Evolutionary conservation across 768 basidiomycete species (phyloP).

Genomic region (Sistotremastrum niveocremeum): DNA sequence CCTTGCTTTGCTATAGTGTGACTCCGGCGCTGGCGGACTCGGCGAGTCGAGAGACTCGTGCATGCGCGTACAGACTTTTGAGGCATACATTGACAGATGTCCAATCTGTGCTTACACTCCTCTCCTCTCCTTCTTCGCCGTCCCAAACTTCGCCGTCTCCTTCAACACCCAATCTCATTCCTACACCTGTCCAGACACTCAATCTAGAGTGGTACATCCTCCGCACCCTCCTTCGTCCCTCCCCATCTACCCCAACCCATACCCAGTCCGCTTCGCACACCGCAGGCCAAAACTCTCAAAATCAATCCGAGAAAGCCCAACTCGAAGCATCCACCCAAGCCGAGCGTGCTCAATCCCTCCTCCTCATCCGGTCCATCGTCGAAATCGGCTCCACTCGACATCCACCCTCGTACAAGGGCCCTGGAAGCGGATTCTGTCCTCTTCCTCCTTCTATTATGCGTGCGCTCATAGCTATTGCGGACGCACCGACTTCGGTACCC

Average conservation of each 20-base stretch:
- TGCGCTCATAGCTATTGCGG: constrained; percentile 84
- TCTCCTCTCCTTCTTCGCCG: too few relatives aligned
- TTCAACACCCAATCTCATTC: too few relatives aligned
- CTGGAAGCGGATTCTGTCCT: constrained; percentile 33
- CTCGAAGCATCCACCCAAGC: constrained; percentile 13
- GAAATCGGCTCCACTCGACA: constrained; percentile 54
- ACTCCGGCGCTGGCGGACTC: constrained; percentile 66
- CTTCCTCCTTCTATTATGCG: constrained; percentile 71
- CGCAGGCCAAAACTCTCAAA: too few relatives aligned
- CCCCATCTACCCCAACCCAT: not conserved
- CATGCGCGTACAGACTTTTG: constrained; percentile 73
- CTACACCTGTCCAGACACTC: constrained; percentile 39
- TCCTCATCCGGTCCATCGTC: constrained; percentile 72
- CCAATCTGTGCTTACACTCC: constrained; percentile 33
- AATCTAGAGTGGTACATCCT: constrained; percentile 85
- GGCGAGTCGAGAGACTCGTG: constrained; percentile 57
- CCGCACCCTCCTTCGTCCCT: constrained; percentile 20
- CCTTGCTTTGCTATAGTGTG: constrained; percentile 36
- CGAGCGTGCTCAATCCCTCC: constrained; percentile 88
- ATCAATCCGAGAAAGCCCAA: too few relatives aligned
- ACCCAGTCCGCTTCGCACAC: too few relatives aligned
- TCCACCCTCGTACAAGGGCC: constrained; percentile 28
- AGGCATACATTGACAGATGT: constrained; percentile 65
- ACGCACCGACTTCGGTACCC: constrained; percentile 16
- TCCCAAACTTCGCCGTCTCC: too few relatives aligned